These are phyloP conservation scores for Rhododendron ferrugineum DNA, from an alignment of 148 eudicot genomes.

Conservation along the genomic window DNA sequence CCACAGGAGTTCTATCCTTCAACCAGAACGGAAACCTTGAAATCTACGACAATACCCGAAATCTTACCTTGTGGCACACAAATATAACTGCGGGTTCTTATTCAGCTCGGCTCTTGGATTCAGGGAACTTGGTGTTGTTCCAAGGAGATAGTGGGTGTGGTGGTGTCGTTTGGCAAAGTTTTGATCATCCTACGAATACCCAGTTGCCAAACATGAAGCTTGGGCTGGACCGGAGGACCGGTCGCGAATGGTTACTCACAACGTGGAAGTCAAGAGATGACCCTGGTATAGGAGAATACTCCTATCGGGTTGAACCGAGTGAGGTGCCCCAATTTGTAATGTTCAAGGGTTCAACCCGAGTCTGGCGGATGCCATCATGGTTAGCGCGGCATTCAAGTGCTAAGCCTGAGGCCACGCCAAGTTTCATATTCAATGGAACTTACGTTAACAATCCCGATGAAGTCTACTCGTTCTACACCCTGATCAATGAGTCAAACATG, in stretches of 20 bases:
- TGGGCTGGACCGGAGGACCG: not conserved
- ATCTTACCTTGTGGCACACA: not conserved
- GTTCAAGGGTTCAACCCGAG: not conserved
- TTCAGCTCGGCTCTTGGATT: constrained; percentile 1
- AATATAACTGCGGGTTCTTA: not conserved
- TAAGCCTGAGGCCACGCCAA: too few relatives aligned
- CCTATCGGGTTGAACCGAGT: not conserved
- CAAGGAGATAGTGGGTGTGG: not conserved
- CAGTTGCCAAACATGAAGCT: not conserved
- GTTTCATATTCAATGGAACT: too few relatives aligned
- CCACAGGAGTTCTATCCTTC: constrained; percentile 13
- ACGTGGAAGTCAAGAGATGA: constrained; percentile 9
- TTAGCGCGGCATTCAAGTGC: not conserved
- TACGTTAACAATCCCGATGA: too few relatives aligned
- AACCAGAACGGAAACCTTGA: constrained; percentile 8
- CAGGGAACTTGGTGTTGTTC: constrained; percentile 1
- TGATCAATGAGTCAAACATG: not conserved
- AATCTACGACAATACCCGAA: not conserved
- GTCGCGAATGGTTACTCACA: not conserved
- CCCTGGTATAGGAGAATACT: not conserved
- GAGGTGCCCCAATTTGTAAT: not conserved
- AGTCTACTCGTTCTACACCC: not conserved
- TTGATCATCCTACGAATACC: constrained; percentile 2
- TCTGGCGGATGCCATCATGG: not conserved
- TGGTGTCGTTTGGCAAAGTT: not conserved